Evolutionary conservation across 805 yeast genomes (phyloP).

Genomic region (Metschnikowia lachancei): DNA sequence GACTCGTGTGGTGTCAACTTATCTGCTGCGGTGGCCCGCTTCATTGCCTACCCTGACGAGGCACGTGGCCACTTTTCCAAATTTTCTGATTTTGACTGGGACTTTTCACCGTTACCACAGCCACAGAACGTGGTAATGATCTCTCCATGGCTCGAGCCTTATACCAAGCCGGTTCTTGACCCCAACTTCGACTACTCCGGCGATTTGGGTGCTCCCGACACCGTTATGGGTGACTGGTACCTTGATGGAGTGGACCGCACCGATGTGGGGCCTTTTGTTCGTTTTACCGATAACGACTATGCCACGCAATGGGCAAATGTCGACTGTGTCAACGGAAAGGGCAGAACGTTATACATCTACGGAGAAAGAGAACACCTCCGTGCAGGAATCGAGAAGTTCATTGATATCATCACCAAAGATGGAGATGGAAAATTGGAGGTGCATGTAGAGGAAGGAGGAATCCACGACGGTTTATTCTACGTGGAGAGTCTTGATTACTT

Average conservation of each 20-base stretch:
- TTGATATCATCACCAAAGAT: slow-evolving; percentile 20
- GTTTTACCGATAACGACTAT: slow-evolving; percentile 25
- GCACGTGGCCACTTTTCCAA: slow-evolving; percentile 23
- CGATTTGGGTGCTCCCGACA: slow-evolving; percentile 32
- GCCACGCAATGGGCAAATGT: slow-evolving; percentile 29
- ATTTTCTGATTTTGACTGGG: slow-evolving; percentile 22
- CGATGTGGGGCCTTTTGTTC: slow-evolving; percentile 20
- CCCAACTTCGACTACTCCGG: slow-evolving; percentile 27
- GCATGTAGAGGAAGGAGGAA: slow-evolving; percentile 32
- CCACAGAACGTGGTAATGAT: slow-evolving; percentile 29
- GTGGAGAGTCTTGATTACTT: slow-evolving; percentile 35
- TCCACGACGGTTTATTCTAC: slow-evolving; percentile 34
- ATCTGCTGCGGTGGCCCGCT: slow-evolving; percentile 17
- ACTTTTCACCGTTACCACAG: slow-evolving; percentile 23
- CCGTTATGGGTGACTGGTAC: slow-evolving; percentile 33
- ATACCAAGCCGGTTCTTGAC: slow-evolving; percentile 22
- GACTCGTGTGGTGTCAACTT: slow-evolving; percentile 18
- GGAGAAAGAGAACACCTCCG: slow-evolving; percentile 37
- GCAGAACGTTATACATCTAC: slow-evolving; percentile 24
- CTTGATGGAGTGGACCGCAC: slow-evolving; percentile 22
- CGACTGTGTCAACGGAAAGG: slow-evolving; percentile 23
- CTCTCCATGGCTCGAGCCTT: slow-evolving; percentile 40
- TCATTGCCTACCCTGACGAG: slow-evolving; percentile 33
- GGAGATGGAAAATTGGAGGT: slow-evolving; percentile 20
- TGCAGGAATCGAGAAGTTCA: slow-evolving; percentile 29